Percentiles rank a stretch among this genome's conserved stretches.
Evolutionary conservation across 371 early-diverging fungal species (phyloP).

Genomic region (Mortierella sp.): DNA sequence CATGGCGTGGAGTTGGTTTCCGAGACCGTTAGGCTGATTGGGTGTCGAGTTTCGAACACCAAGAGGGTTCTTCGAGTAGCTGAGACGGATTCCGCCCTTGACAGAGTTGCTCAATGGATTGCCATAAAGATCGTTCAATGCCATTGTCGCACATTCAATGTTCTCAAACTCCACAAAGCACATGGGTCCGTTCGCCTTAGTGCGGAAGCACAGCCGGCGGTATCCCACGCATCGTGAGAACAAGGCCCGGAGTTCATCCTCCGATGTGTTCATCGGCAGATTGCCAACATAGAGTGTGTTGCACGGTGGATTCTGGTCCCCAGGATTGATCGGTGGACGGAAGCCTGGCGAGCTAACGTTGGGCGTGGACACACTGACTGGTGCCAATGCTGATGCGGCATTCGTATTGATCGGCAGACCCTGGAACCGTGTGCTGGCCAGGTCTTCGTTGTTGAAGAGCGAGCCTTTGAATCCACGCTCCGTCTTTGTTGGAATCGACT

Average conservation of each 20-base stretch:
- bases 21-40: constrained; percentile 37
- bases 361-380: constrained; percentile 52
- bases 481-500: constrained; percentile 52
- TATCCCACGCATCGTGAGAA: constrained; percentile 84
- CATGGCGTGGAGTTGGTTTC: constrained; percentile 38
- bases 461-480: constrained; percentile 67
- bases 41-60: constrained; percentile 66
- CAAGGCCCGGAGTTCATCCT: constrained; percentile 83
- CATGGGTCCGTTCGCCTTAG: constrained; percentile 89
- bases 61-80: constrained; percentile 94
- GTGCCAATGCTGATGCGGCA: constrained; percentile 32
- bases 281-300: constrained; percentile 98
- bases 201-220: constrained; percentile 85
- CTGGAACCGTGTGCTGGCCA: constrained; percentile 55
- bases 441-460: constrained; percentile 63
- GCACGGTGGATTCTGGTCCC: constrained; percentile 96
- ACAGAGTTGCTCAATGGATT: constrained; percentile 81
- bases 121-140: constrained; percentile 85
- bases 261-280: constrained; percentile 81
- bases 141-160: constrained; percentile 85
- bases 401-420: constrained; percentile 58
- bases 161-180: constrained; percentile 94
- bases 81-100: constrained; percentile 92
- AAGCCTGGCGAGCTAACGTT: constrained; percentile 44
- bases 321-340: constrained; percentile 64